Percentiles rank a stretch among this genome's conserved stretches.
phyloP scores from a whole-genome alignment of 257 asterid species.

The Ocimum tenuiflorum region DNA sequence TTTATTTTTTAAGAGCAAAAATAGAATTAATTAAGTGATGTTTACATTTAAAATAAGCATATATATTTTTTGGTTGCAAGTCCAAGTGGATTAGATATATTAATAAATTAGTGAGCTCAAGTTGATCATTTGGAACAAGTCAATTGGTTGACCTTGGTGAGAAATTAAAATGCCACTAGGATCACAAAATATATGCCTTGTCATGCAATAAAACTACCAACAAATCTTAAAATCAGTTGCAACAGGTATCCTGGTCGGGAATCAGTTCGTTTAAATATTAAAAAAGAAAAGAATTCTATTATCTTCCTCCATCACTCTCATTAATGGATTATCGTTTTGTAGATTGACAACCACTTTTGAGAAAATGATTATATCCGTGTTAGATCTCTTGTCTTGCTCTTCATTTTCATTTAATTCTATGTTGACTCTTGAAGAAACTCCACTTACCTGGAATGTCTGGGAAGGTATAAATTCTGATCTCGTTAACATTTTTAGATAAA shows the following conservation, averaged over 20 bases:
- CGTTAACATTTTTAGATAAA: too few species aligned
- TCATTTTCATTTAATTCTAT: background rate
- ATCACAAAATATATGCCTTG: slow-evolving; percentile 1
- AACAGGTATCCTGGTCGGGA: slow-evolving; percentile 19
- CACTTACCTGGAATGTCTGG: background rate
- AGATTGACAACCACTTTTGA: slow-evolving; percentile 10
- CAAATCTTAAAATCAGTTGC: slow-evolving; percentile 19
- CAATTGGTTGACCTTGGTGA: background rate
- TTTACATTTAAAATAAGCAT: background rate
- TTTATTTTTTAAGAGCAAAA: background rate
- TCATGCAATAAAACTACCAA: slow-evolving; percentile 14
- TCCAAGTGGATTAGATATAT: slow-evolving; percentile 4
- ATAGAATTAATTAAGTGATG: background rate
- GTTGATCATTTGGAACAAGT: slow-evolving; percentile 8
- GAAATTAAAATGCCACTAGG: background rate
- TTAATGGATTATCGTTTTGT: slow-evolving; percentile 12
- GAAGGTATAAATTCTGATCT: too few species aligned
- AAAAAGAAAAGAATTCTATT: background rate
- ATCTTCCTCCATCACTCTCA: slow-evolving; percentile 10
- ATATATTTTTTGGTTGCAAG: background rate
- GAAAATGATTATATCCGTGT: background rate
- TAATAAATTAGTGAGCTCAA: background rate
- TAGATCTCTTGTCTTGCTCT: background rate
- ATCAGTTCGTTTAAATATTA: background rate
- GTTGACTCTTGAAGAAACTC: background rate